These are phyloP conservation scores for Senna tora DNA, from an alignment of 306 rosid genomes.

Conservation along the genomic window DNA sequence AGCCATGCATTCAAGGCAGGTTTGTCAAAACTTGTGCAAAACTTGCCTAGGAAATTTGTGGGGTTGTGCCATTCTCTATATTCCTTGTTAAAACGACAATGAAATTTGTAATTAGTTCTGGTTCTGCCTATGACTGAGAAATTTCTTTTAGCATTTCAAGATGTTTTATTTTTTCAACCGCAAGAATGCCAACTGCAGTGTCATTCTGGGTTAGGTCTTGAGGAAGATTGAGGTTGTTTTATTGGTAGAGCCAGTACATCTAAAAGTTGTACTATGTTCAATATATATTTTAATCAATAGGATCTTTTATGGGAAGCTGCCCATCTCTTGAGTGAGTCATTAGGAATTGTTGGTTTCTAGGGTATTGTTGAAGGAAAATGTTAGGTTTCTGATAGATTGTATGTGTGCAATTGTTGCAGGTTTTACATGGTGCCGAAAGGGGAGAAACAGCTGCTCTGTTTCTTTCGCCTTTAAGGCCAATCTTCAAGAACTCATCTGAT, in stretches of 20 bases:
- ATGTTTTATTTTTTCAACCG: neutral
- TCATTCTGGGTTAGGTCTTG: conserved; percentile 21
- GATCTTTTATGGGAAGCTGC: conserved; percentile 4
- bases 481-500: conserved; percentile 65
- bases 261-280: neutral
- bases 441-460: conserved; percentile 87
- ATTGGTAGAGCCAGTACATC: conserved; percentile 5
- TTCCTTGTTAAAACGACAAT: conserved; percentile 20
- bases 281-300: conserved; percentile 8
- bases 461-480: conserved; percentile 84
- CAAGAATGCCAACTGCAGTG: conserved; percentile 21
- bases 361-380: neutral
- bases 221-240: conserved; percentile 21
- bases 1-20: conserved; percentile 99
- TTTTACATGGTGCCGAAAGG: conserved; percentile 86
- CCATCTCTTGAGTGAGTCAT: neutral
- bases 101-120: conserved; percentile 23
- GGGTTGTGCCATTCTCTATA: conserved; percentile 3
- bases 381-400: conserved; percentile 34
- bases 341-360: neutral
- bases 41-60: conserved; percentile 39
- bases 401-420: conserved; percentile 54
- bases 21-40: conserved; percentile 89
- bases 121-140: conserved; percentile 25
- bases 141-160: neutral